Evolutionary conservation across 1,284 basidiomycete species (phyloP), one percentile per base, ranked within the genome.

Genomic region (Neonothopanus nambi): DNA sequence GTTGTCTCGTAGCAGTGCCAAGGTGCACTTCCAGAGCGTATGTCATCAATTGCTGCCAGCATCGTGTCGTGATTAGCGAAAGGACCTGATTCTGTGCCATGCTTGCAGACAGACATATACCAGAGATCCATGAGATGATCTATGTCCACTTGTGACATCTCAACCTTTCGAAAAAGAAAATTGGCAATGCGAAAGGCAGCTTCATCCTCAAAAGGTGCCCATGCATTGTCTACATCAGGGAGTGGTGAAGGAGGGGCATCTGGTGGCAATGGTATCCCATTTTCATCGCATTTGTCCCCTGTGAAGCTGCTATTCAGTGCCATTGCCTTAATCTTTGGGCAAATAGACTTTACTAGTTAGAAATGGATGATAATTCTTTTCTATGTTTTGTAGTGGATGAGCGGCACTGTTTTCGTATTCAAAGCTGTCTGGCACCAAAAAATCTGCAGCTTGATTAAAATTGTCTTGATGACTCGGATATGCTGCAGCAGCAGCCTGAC

Each of bases 11-110:
- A 59, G 15, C 52, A 55, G 35, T 61, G 48, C 65, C 66, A 70
- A 1, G 65, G 61, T 2, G 59, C 56, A 36, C 51, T 54, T 4
- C 67, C 67, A 18, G 41, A 38, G 38, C 61, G 54, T n/a, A 66
- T 67, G 1, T 52, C 17, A 45, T 70, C 67, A 47, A 70, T 69
- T 7, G 61, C 63, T 1, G 52, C 45, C 44, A 65, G 63, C 1
- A 70, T 38, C 2, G 65, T 54, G 2, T 58, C 47, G 15, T 55
- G 28, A 3, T 47, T 57, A 51, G 56, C 58, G 60, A 67, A 70
- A 0, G 67, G 66, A 2, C 59, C 41, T 17, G 47, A 44, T 5
- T 23, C 50, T 23, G 56, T 59, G 33, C 13, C 20, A n/a, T 5
- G 42, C 51, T 38, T 12, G 45, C 40, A n/a, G 38, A 47, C 9